Conservation (phyloP, 2,329 filamentous ascomycete genomes). For the Pseudogymnoascus sp. region DNA sequence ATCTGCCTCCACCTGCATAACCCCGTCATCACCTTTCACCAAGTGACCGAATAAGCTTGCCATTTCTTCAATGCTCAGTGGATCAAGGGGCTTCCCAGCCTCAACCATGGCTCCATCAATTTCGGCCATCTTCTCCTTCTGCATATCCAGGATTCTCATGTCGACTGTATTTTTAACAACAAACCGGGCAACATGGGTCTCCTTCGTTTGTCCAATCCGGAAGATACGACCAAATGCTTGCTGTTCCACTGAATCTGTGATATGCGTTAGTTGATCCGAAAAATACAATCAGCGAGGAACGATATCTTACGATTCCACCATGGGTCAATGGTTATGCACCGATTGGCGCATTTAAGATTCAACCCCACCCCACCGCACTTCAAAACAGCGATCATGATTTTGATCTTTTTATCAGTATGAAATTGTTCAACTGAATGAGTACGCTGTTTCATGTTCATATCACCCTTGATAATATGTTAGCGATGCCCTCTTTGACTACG, state of each 20-base stretch:
- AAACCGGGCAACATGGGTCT: slow-evolving; percentile 51
- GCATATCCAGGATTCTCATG: slow-evolving; percentile 44
- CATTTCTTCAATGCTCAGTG: slow-evolving; percentile 31
- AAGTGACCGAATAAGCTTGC: slow-evolving; percentile 39
- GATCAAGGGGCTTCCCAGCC: slow-evolving; percentile 17
- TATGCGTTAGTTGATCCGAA: not conserved
- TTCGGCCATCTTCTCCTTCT: slow-evolving; percentile 44
- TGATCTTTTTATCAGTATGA: slow-evolving; percentile 29
- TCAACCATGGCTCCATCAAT: slow-evolving; percentile 31
- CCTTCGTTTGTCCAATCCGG: slow-evolving; percentile 54
- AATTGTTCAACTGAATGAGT: slow-evolving; percentile 40
- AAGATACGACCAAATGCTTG: slow-evolving; percentile 54
- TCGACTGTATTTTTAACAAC: slow-evolving; percentile 50
- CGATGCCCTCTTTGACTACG: not conserved
- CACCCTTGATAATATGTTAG: slow-evolving; percentile 34
- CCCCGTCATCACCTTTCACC: slow-evolving; percentile 31
- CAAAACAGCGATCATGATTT: slow-evolving; percentile 46
- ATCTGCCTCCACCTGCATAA: slow-evolving; percentile 21
- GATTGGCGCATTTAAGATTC: slow-evolving; percentile 48
- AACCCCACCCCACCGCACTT: slow-evolving; percentile 45
- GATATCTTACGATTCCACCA: slow-evolving; percentile 26
- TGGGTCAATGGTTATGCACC: slow-evolving; percentile 37
- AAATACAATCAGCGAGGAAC: not conserved
- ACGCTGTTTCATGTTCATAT: slow-evolving; percentile 36
- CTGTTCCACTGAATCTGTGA: slow-evolving; percentile 37